Evolutionary conservation across 2,329 filamentous ascomycete genomes (phyloP).

Genomic region (Aspergillus awamori): DNA sequence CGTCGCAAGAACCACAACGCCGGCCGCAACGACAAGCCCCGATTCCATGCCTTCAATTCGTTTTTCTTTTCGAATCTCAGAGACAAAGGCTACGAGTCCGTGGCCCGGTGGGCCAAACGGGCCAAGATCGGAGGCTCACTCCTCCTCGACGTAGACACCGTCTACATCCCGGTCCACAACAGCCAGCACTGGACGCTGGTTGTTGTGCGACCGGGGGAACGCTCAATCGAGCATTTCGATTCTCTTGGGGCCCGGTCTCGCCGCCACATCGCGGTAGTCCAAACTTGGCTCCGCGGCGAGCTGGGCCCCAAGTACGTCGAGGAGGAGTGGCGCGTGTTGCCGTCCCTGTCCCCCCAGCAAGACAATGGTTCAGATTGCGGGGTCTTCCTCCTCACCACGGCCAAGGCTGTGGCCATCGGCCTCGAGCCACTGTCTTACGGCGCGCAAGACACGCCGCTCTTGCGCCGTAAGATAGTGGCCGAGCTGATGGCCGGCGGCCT

Average conservation of each 20-base stretch:
- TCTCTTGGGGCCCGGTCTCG: conserved; percentile 42
- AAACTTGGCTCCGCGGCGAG: conserved; percentile 48
- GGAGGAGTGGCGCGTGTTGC: conserved; percentile 47
- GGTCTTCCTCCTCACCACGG: conserved; percentile 54
- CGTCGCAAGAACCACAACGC: conserved; percentile 37
- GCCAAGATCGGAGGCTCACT: conserved; percentile 51
- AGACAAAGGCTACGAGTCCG: conserved; percentile 44
- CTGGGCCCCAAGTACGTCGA: conserved; percentile 44
- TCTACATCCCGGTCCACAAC: conserved; percentile 53
- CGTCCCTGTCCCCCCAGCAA: conserved; percentile 47
- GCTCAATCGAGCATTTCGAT: conserved; percentile 53
- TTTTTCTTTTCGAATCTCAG: conserved; percentile 50
- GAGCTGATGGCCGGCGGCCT: conserved; percentile 52
- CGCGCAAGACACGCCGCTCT: conserved; percentile 41
- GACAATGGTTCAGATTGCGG: conserved; percentile 54
- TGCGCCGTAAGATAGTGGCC: conserved; percentile 52
- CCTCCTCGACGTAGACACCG: conserved; percentile 49
- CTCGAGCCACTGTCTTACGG: conserved; percentile 48
- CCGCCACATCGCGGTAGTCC: conserved; percentile 39
- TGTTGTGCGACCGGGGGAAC: conserved; percentile 47
- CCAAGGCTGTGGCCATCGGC: conserved; percentile 50
- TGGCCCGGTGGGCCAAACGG: conserved; percentile 45
- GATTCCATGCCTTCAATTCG: conserved; percentile 48
- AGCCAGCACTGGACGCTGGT: conserved; percentile 53
- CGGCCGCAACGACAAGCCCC: conserved; percentile 39